phyloP scores from a whole-genome alignment of 75 land plant genomes.

The Cupressus sempervirens region DNA sequence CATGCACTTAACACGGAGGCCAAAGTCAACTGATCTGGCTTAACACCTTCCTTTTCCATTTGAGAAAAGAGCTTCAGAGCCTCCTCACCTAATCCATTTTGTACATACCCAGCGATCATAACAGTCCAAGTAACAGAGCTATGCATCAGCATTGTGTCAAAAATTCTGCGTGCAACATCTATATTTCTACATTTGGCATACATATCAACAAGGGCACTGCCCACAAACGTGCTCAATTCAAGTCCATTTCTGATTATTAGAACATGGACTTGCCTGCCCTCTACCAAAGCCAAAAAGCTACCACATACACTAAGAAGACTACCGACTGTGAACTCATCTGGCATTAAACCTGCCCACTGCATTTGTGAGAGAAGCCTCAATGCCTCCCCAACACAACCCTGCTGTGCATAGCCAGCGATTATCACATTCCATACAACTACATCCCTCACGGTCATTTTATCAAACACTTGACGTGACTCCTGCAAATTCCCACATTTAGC shows the following conservation, averaged over 20 bases:
- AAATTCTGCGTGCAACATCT: constrained; percentile 40
- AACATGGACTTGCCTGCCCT: constrained; percentile 44
- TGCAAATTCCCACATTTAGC: constrained; percentile 52
- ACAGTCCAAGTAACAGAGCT: constrained; percentile 55
- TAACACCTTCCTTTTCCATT: constrained; percentile 22
- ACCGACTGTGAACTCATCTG: constrained; percentile 48
- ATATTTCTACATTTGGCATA: constrained; percentile 50
- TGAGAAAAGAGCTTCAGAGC: constrained; percentile 40
- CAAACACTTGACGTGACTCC: constrained; percentile 35
- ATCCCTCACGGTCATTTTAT: constrained; percentile 15
- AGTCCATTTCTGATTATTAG: constrained; percentile 29
- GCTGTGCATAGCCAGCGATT: constrained; percentile 34
- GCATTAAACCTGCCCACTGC: constrained; percentile 26
- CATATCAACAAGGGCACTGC: constrained; percentile 68
- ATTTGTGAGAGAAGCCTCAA: constrained; percentile 30
- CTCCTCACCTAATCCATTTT: constrained; percentile 42
- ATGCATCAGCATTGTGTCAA: constrained; percentile 20
- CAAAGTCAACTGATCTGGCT: constrained; percentile 49
- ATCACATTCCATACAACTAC: constrained; percentile 59
- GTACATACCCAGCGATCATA: constrained; percentile 44
- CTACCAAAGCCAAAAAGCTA: constrained; percentile 22
- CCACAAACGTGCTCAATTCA: constrained; percentile 27
- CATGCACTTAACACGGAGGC: constrained; percentile 53
- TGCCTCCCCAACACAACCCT: constrained; percentile 33
- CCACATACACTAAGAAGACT: constrained; percentile 42